Base-by-base conservation (phyloP, 106 monocot species). In the Triglochin maritima region DNA sequence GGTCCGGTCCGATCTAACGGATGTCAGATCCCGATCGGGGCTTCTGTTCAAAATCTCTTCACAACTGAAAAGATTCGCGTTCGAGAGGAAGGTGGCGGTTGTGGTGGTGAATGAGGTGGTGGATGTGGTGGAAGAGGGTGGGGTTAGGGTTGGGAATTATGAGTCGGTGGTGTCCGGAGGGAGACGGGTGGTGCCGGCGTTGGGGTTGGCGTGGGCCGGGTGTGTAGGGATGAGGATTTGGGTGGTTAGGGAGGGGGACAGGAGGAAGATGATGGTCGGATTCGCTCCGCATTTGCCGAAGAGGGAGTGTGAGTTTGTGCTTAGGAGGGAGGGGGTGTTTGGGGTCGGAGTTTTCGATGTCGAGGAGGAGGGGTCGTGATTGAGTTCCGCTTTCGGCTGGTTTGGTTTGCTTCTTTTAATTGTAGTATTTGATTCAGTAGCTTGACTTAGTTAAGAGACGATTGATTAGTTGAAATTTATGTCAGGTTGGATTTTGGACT, bases 41-140 rank as follows among this genome's bases (percentile, higher is more conserved):
- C 66, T 89, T 17, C 83, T 89, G 61, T 94, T 94, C 62, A 9
- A 46, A 60, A 74, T 94, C 16, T 78, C 94, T 2, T 60, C 78
- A 14, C 81, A 67, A 71, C 76, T 94, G 49, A 89, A 85, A 75
- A 82, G 81, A 60, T 77, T 75, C 12, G 94, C 94, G 61, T 29
- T 5, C 44, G 51, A 49, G 41, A 74, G 79, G 59, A 73, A 77
- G 7, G 7, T 75, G 7, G 87, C 87, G 13, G 87, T 83, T 13
- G 82, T 95, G 42, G 85, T 90, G 63, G 90, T 90, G 45, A 95
- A 95, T 67, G 88, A 98, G 47, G 88, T 92, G 41, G 91, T 89
- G 51, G 98, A 98, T 48, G 86, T 86, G 0, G 59, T 91, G 48
- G 78, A 60, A 3, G 54, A 29, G n/a, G 73, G 63, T 7, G 66